phyloP scores from a whole-genome alignment of 2,329 filamentous ascomycete species.

The Colletotrichum gigasporum region DNA sequence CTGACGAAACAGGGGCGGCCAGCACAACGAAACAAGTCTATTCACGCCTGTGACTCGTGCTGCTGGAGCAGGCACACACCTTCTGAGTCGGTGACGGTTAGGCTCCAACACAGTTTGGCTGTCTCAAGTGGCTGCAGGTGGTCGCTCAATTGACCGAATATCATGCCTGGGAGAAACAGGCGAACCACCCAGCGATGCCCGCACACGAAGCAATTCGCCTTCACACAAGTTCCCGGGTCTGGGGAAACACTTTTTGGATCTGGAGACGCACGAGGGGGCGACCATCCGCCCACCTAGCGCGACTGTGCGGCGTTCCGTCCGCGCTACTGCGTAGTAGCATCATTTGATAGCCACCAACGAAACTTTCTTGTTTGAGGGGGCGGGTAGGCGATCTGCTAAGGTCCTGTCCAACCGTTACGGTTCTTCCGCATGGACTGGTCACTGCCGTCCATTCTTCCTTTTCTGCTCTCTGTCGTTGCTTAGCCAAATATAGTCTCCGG shows the following conservation, averaged over 20 bases:
- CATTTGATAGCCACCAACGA: background rate
- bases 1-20: conserved; percentile 10
- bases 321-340: too few species aligned
- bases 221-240: background rate
- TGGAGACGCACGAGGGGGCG: background rate
- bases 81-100: conserved; percentile 1
- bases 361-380: background rate
- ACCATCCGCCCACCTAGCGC: background rate
- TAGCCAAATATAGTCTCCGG: background rate
- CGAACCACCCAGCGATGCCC: background rate
- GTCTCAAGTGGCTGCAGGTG: conserved; percentile 1
- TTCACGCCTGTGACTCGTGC: background rate
- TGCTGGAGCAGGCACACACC: background rate
- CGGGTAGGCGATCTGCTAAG: conserved; percentile 21
- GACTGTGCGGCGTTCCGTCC: background rate
- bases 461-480: too few species aligned
- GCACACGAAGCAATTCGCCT: background rate
- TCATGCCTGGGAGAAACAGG: conserved; percentile 6
- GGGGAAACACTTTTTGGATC: background rate
- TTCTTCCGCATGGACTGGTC: background rate
- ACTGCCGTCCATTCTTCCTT: background rate
- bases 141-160: background rate
- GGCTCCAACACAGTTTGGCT: background rate
- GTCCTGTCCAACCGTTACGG: background rate
- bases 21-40: conserved; percentile 12